phyloP scores from a whole-genome alignment of 345 rosid genomes.

The Eucalyptus tenuipes region DNA sequence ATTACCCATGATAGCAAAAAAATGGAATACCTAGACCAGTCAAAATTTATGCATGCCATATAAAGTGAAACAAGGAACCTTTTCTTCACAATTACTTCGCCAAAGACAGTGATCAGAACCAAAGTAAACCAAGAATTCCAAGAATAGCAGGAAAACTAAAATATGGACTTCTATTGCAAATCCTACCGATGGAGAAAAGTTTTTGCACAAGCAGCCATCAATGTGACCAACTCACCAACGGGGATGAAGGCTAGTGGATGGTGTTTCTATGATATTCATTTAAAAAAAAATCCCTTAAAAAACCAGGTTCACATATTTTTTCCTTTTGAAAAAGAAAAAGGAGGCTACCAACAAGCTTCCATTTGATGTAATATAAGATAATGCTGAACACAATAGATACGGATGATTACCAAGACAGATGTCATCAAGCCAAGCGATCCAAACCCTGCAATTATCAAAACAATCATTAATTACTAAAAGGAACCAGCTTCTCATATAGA shows the following conservation, averaged over 20 bases:
- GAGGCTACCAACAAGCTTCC: background rate
- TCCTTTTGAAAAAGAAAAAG: background rate
- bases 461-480: background rate
- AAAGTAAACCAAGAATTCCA: background rate
- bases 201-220: background rate
- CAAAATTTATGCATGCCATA: background rate
- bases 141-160: background rate
- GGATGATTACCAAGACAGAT: constrained; percentile 71
- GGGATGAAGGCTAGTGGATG: background rate
- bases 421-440: constrained; percentile 99
- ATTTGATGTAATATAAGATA: background rate
- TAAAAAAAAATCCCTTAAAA: background rate
- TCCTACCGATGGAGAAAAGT: background rate
- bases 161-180: background rate
- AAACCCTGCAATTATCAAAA: constrained; percentile 38
- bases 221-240: background rate
- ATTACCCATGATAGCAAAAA: background rate
- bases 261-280: background rate
- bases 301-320: background rate
- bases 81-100: background rate
- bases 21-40: background rate
- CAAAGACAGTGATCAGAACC: background rate
- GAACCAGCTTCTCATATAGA: background rate
- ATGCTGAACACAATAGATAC: background rate
- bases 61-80: background rate